Evolutionary conservation across 1,139 yeast genomes (phyloP).

Genomic region (Magnusiomyces sp.): DNA sequence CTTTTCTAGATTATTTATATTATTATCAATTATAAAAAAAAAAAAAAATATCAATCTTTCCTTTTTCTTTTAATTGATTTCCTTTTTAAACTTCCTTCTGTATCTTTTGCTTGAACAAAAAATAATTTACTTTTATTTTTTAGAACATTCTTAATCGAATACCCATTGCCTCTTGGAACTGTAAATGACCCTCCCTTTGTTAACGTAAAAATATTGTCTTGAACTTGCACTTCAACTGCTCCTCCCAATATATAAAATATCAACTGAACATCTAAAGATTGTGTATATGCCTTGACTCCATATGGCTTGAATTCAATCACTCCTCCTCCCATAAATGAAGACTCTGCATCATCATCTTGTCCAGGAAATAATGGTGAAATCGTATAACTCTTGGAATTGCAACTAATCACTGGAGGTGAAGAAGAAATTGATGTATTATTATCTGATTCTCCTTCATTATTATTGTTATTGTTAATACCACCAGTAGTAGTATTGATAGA

Average conservation of each 20-base stretch:
- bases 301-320: constrained; percentile 53
- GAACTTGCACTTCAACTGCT: constrained; percentile 55
- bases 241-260: constrained; percentile 73
- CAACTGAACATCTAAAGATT: constrained; percentile 60
- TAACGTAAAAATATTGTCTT: constrained; percentile 52
- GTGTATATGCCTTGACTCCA: constrained; percentile 51
- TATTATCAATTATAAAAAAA: neutral
- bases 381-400: no score
- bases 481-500: no score
- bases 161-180: constrained; percentile 68
- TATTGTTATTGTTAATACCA: no score
- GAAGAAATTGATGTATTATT: no score
- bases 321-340: no score
- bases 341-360: no score
- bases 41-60: no score
- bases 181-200: constrained; percentile 72
- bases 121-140: constrained; percentile 52
- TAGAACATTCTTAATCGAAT: constrained; percentile 47
- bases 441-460: no score
- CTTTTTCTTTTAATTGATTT: neutral
- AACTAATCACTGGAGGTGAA: no score
- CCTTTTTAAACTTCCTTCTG: no score
- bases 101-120: constrained; percentile 62
- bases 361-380: no score
- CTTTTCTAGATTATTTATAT: neutral